Evolutionary conservation across 495 filamentous ascomycete genomes (phyloP).

Genomic region (Friedmanniomyces simplex): DNA sequence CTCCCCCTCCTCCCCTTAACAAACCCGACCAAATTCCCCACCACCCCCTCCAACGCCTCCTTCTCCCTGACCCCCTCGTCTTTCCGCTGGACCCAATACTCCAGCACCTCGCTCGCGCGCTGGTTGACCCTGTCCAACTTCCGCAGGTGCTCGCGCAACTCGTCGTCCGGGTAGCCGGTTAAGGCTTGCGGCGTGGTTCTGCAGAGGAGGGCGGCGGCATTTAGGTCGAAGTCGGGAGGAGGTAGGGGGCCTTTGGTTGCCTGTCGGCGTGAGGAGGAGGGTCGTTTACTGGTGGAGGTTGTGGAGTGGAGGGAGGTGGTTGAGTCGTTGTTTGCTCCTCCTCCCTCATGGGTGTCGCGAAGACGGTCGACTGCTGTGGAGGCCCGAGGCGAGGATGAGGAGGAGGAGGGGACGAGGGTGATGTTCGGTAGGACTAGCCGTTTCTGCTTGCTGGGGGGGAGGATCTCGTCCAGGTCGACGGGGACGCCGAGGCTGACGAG

Average conservation of each 20-base stretch:
- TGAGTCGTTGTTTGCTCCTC: constrained; percentile 44
- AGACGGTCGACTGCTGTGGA: constrained; percentile 43
- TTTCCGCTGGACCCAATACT: constrained; percentile 77
- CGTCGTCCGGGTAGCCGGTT: constrained; percentile 58
- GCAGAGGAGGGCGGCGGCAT: constrained; percentile 65
- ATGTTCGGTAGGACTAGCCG: constrained; percentile 88
- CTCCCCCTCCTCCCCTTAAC: constrained; percentile 56
- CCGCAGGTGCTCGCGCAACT: constrained; percentile 63
- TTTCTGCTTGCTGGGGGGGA: constrained; percentile 94
- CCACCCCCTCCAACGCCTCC: constrained; percentile 93
- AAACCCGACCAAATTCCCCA: constrained; percentile 95
- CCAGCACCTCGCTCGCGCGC: constrained; percentile 64
- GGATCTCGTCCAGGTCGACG: constrained; percentile 92
- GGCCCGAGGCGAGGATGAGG: constrained; percentile 29
- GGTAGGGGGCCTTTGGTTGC: constrained; percentile 45
- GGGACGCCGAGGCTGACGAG: constrained; percentile 93
- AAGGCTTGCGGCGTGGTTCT: constrained; percentile 75
- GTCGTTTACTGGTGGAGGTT: constrained; percentile 40
- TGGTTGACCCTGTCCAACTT: constrained; percentile 57
- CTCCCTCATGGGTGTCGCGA: too few species aligned
- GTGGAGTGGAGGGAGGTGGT: constrained; percentile 28
- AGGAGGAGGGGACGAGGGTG: constrained; percentile 37
- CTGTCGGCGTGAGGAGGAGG: constrained; percentile 26
- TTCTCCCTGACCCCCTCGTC: constrained; percentile 82
- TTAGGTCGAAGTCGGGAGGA: constrained; percentile 68